Conservation (phyloP, 106 monocot species). For the Agapanthus africanus region DNA sequence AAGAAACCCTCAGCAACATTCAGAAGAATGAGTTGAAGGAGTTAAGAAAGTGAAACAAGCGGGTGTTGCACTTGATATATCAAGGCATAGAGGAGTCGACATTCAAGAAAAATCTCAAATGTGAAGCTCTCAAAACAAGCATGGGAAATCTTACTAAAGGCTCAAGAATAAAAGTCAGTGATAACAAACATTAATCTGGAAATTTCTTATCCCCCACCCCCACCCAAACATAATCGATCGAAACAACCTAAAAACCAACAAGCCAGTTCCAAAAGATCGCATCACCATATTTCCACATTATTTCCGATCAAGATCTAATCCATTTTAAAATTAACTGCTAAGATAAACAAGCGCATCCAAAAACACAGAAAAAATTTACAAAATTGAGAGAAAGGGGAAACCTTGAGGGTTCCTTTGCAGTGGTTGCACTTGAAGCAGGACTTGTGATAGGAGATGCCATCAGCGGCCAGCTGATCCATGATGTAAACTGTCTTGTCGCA, state of each 20-base stretch:
- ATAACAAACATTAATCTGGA: neutral
- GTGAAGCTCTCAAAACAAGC: no score
- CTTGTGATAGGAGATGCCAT: slow-evolving; percentile 22
- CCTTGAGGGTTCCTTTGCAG: slow-evolving; percentile 31
- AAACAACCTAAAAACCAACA: neutral
- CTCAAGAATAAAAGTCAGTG: neutral
- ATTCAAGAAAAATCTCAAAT: no score
- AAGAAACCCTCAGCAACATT: neutral
- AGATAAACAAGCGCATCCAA: neutral
- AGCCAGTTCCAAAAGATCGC: neutral
- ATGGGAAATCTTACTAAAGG: no score
- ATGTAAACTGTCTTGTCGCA: slow-evolving; percentile 29
- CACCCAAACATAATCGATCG: neutral
- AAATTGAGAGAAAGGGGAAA: neutral
- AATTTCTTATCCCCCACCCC: neutral
- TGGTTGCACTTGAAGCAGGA: slow-evolving; percentile 30
- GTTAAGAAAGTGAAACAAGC: neutral
- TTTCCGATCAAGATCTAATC: neutral
- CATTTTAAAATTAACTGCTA: neutral
- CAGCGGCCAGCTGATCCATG: slow-evolving; percentile 27
- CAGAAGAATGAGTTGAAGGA: no score
- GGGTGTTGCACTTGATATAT: no score
- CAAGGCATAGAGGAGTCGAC: no score
- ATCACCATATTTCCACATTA: neutral
- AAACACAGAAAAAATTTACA: neutral